Conservation (phyloP, 495 filamentous ascomycete species). For the Tuber indicum region DNA sequence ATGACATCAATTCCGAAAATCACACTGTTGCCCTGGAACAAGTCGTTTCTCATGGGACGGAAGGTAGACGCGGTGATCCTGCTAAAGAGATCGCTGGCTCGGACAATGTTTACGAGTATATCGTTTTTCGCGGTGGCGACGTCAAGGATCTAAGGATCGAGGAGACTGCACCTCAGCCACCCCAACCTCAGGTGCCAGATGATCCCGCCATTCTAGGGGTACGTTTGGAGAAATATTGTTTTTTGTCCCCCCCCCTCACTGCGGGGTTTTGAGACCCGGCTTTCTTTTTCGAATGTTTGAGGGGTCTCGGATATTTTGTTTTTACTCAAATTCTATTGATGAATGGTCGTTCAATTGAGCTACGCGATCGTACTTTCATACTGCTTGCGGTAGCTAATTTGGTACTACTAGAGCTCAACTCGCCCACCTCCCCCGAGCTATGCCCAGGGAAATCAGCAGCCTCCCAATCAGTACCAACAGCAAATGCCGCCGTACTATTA, state of each 20-base stretch:
- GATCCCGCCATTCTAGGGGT: slow-evolving; percentile 97
- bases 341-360: background rate
- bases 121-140: slow-evolving; percentile 97
- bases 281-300: background rate
- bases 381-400: slow-evolving; percentile 15
- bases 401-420: slow-evolving; percentile 28
- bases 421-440: slow-evolving; percentile 32
- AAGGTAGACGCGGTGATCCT: slow-evolving; percentile 72
- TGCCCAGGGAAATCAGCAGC: slow-evolving; percentile 31
- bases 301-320: background rate
- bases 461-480: slow-evolving; percentile 33
- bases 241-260: background rate
- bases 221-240: slow-evolving; percentile 46
- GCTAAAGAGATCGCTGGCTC: slow-evolving; percentile 74
- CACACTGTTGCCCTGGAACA: slow-evolving; percentile 94
- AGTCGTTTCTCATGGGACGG: slow-evolving; percentile 86
- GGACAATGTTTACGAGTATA: slow-evolving; percentile 90
- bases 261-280: background rate
- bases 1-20: slow-evolving; percentile 95
- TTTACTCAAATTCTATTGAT: background rate
- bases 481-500: slow-evolving; percentile 32
- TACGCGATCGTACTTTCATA: background rate
- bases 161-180: slow-evolving; percentile 63
- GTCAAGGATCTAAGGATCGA: slow-evolving; percentile 96
- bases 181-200: slow-evolving; percentile 73